These are phyloP conservation scores for Blastobotrys niveus DNA, from an alignment of 1,139 yeast genomes.

Conservation along the genomic window DNA sequence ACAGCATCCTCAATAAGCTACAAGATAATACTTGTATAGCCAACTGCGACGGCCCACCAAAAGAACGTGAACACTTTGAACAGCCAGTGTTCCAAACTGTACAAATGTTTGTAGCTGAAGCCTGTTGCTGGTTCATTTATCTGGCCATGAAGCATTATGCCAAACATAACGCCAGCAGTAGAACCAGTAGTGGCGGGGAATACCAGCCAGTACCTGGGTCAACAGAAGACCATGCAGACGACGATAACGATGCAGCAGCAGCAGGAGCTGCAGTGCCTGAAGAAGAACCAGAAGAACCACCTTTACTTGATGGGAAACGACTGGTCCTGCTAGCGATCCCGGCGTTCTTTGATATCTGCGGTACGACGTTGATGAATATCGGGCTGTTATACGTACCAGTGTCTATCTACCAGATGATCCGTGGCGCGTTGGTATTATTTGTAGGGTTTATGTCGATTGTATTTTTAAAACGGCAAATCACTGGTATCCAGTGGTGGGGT, in stretches of 20 bases:
- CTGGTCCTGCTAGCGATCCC: slow-evolving; percentile 49
- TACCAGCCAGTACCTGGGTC: neutral
- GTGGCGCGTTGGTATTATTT: slow-evolving; percentile 72
- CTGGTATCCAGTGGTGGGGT: slow-evolving; percentile 64
- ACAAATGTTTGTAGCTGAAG: slow-evolving; percentile 78
- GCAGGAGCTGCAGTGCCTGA: slow-evolving; percentile 12
- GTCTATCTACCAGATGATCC: slow-evolving; percentile 78
- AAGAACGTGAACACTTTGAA: slow-evolving; percentile 48
- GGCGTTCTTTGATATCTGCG: slow-evolving; percentile 63
- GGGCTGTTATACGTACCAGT: slow-evolving; percentile 74
- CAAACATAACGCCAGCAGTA: neutral
- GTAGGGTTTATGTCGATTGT: slow-evolving; percentile 68
- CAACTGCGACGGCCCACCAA: slow-evolving; percentile 45
- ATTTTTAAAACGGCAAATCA: slow-evolving; percentile 52
- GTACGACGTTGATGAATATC: slow-evolving; percentile 70
- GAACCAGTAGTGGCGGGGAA: slow-evolving; percentile 1
- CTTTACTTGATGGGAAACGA: slow-evolving; percentile 26
- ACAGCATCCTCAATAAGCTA: slow-evolving; percentile 67
- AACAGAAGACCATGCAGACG: neutral
- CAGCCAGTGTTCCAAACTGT: slow-evolving; percentile 77
- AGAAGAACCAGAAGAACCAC: slow-evolving; percentile 15
- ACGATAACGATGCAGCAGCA: slow-evolving; percentile 4
- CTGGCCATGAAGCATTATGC: slow-evolving; percentile 5
- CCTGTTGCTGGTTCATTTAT: slow-evolving; percentile 45
- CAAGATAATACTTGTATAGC: slow-evolving; percentile 73